Evolutionary conservation across 2,329 filamentous ascomycete genomes (phyloP).

Genomic region (Neofusicoccum sp.): DNA sequence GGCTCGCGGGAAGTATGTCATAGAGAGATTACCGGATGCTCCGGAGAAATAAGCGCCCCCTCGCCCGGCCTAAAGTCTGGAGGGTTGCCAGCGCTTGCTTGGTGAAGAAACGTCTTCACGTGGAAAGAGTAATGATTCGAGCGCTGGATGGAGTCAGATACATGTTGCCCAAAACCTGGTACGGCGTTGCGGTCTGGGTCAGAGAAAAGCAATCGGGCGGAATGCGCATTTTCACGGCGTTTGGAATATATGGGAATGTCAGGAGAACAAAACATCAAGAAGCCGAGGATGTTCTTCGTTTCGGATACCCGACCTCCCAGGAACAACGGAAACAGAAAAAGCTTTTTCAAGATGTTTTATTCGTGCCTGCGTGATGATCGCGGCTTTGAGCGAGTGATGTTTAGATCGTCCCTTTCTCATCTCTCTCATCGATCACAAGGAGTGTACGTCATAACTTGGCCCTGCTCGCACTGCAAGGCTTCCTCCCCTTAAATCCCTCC

Average conservation of each 20-base stretch:
- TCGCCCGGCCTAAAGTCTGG: not conserved
- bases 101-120: not conserved
- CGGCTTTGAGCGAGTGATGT: slow-evolving; percentile 1
- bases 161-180: not conserved
- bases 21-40: slow-evolving; percentile 86
- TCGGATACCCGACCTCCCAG: not conserved
- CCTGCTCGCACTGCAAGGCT: not conserved
- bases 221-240: not conserved
- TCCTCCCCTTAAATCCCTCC: not conserved
- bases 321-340: not conserved
- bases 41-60: slow-evolving; percentile 59
- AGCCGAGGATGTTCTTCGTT: not conserved
- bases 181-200: slow-evolving; percentile 8
- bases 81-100: too few species aligned
- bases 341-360: not conserved
- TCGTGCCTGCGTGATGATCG: not conserved
- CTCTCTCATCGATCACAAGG: slow-evolving; percentile 4
- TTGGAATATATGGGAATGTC: not conserved
- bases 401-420: not conserved
- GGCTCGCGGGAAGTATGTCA: slow-evolving; percentile 87
- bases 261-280: not conserved
- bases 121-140: not conserved
- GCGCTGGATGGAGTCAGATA: not conserved
- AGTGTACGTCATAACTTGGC: not conserved
- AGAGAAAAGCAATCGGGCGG: not conserved